These are phyloP conservation scores for Pittosporum tobira DNA, from an alignment of 129 eudicot genomes.

Conservation along the genomic window DNA sequence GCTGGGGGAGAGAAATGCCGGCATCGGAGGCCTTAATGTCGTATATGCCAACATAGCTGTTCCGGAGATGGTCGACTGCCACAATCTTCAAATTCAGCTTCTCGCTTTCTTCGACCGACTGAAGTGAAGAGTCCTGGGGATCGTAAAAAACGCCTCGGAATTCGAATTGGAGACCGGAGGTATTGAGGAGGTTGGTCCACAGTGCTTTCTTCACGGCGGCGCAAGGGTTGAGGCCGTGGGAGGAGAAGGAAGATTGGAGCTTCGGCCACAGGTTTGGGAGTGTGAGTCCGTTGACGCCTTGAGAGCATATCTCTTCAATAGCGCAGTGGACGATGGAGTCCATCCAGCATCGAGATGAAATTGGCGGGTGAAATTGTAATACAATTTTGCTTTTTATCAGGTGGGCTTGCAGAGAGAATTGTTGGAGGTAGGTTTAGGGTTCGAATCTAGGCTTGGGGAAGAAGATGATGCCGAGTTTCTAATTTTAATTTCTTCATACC, in stretches of 20 bases:
- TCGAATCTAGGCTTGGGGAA: constrained; percentile 18
- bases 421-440: constrained; percentile 18
- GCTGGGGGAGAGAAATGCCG: constrained; percentile 30
- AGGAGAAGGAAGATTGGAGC: constrained; percentile 31
- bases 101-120: constrained; percentile 44
- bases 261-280: constrained; percentile 47
- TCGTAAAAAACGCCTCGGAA: constrained; percentile 19
- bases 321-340: constrained; percentile 54
- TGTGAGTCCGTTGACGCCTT: constrained; percentile 39
- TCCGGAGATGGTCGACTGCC: constrained; percentile 49
- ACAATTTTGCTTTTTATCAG: background rate
- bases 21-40: constrained; percentile 49
- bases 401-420: background rate
- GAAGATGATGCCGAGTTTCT: too few species aligned
- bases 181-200: constrained; percentile 46
- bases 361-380: constrained; percentile 12
- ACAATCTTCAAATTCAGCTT: constrained; percentile 40
- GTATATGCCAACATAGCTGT: constrained; percentile 59
- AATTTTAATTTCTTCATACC: too few species aligned
- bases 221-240: constrained; percentile 38
- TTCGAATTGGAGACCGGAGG: constrained; percentile 48
- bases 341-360: too few species aligned
- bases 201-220: constrained; percentile 54
- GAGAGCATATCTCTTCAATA: constrained; percentile 66
- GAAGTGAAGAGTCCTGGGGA: constrained; percentile 22